phyloP scores from a whole-genome alignment of 2,329 filamentous ascomycete genomes.

The Thelonectria blattea region DNA sequence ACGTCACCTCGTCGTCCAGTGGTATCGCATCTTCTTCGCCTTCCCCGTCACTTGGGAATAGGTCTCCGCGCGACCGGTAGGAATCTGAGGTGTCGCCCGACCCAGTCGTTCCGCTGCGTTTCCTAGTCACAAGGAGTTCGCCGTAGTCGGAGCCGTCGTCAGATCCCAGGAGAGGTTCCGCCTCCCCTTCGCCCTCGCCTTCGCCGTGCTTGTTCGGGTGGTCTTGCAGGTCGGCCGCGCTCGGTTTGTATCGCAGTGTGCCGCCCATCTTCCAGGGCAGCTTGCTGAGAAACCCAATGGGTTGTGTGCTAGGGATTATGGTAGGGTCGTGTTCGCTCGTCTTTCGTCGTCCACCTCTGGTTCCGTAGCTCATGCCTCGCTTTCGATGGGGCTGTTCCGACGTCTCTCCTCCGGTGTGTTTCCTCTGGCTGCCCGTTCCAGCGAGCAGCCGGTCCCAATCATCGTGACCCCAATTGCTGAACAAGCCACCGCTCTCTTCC shows the following conservation, averaged over 20 bases:
- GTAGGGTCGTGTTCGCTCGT: constrained; percentile 75
- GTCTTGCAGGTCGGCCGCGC: constrained; percentile 87
- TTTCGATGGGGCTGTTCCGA: constrained; percentile 73
- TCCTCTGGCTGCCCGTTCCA: constrained; percentile 62
- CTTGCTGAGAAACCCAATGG: constrained; percentile 82
- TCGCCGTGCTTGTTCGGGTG: constrained; percentile 67
- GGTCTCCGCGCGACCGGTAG: constrained; percentile 83
- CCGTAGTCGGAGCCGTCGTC: constrained; percentile 42
- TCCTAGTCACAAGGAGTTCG: constrained; percentile 44
- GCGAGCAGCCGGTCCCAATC: constrained; percentile 85
- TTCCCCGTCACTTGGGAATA: constrained; percentile 85
- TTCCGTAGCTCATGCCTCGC: constrained; percentile 89
- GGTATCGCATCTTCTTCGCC: constrained; percentile 94
- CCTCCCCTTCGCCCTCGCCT: constrained; percentile 59
- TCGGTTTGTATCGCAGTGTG: constrained; percentile 85
- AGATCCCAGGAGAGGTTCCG: constrained; percentile 69
- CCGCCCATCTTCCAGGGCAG: constrained; percentile 86
- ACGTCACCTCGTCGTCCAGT: constrained; percentile 89
- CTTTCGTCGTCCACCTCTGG: constrained; percentile 61
- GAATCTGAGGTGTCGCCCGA: constrained; percentile 87
- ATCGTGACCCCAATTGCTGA: constrained; percentile 78
- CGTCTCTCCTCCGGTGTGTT: constrained; percentile 41
- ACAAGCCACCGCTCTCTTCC: constrained; percentile 60
- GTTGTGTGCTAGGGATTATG: constrained; percentile 85
- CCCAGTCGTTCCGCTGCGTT: constrained; percentile 78